These are phyloP conservation scores for Lobulomyces angularis DNA, from an alignment of 192 early-diverging fungal species.

Conservation along the genomic window DNA sequence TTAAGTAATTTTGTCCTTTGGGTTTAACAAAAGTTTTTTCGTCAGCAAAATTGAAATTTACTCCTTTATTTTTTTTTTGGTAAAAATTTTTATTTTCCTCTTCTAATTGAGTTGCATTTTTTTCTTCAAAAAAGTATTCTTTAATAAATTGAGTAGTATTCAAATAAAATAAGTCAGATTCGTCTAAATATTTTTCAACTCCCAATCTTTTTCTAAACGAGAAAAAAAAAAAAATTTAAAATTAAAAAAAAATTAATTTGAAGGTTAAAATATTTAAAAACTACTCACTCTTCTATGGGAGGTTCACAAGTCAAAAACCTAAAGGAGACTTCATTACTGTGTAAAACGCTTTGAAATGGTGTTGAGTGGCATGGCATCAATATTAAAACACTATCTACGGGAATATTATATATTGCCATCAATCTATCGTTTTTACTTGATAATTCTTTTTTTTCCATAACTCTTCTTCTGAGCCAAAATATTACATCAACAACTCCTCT, in stretches of 20 bases:
- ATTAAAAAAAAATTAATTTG: background rate
- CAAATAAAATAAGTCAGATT: conserved; percentile 69
- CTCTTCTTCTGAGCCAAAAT: conserved; percentile 48
- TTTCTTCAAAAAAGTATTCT: conserved; percentile 21
- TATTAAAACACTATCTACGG: conserved; percentile 43
- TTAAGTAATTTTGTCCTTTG: conserved; percentile 15
- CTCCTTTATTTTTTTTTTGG: too few relatives aligned
- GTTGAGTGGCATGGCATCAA: conserved; percentile 98
- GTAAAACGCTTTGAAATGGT: conserved; percentile 78
- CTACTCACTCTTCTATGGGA: conserved; percentile 41
- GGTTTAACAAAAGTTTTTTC: background rate
- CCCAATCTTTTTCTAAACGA: background rate
- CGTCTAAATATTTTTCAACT: conserved; percentile 38
- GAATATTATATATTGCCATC: background rate
- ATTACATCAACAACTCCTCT: conserved; percentile 85
- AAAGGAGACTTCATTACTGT: conserved; percentile 48
- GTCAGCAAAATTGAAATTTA: background rate
- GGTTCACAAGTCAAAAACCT: conserved; percentile 89
- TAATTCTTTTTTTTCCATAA: conserved; percentile 2
- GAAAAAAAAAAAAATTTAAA: too few relatives aligned
- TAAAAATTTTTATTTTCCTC: too few relatives aligned
- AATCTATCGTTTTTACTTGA: background rate
- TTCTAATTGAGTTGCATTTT: conserved; percentile 1
- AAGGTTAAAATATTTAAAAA: conserved; percentile 1
- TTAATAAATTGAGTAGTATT: conserved; percentile 49